Conservation (phyloP, 2,329 filamentous ascomycete genomes). For the Pseudogymnoascus sp. region DNA sequence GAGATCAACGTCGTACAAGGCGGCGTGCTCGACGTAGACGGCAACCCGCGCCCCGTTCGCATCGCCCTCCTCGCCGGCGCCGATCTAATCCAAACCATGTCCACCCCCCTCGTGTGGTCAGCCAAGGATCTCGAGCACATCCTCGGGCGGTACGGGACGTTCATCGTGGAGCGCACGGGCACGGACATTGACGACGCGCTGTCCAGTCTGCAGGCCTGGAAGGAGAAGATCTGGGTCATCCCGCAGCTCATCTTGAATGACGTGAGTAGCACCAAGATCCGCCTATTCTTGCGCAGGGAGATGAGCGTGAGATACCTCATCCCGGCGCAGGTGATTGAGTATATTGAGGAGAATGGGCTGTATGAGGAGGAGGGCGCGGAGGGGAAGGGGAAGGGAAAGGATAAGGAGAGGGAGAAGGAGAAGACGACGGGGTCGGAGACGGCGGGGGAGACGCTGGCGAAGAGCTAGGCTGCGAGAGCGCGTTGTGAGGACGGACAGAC, state of each 20-base stretch:
- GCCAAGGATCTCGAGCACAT: slow-evolving; percentile 81
- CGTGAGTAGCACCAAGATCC: slow-evolving; percentile 74
- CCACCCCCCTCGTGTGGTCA: slow-evolving; percentile 68
- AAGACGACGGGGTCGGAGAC: neutral
- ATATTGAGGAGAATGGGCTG: slow-evolving; percentile 60
- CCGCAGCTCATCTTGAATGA: slow-evolving; percentile 83
- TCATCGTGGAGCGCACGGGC: slow-evolving; percentile 80
- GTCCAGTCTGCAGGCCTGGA: slow-evolving; percentile 71
- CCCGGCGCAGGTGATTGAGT: slow-evolving; percentile 65
- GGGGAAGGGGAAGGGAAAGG: slow-evolving; percentile 21
- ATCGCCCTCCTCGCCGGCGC: slow-evolving; percentile 78
- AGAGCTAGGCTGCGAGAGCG: neutral
- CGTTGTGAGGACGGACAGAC: neutral
- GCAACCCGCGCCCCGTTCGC: slow-evolving; percentile 53
- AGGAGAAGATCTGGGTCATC: slow-evolving; percentile 81
- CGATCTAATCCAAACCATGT: slow-evolving; percentile 66
- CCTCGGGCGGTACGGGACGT: slow-evolving; percentile 65
- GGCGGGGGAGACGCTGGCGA: neutral
- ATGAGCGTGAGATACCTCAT: slow-evolving; percentile 76
- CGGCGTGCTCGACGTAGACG: slow-evolving; percentile 63
- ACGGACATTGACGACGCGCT: slow-evolving; percentile 86
- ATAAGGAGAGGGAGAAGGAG: neutral
- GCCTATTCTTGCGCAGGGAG: slow-evolving; percentile 68
- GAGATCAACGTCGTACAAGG: slow-evolving; percentile 76
- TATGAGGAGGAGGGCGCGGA: slow-evolving; percentile 44